Conservation (phyloP, 495 filamentous ascomycete genomes). For the Podospora bellae-mahoneyi region DNA sequence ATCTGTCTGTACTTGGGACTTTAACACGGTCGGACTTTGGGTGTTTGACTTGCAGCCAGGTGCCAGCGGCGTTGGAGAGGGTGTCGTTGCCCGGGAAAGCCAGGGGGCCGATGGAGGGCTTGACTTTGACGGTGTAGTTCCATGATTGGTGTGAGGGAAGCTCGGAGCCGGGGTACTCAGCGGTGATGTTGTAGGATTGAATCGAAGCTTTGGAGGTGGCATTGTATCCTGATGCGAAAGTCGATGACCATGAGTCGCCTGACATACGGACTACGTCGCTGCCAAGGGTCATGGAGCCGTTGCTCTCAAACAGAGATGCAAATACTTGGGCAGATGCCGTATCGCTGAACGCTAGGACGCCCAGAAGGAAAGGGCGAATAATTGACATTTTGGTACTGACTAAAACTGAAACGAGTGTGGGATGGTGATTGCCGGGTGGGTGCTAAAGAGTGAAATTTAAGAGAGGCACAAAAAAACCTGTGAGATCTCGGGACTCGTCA, state of each 20-base stretch:
- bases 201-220: background rate
- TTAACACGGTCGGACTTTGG: background rate
- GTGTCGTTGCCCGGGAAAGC: background rate
- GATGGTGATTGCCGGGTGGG: too few relatives aligned
- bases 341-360: background rate
- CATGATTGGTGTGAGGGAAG: background rate
- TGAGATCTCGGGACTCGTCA: background rate
- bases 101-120: background rate
- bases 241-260: background rate
- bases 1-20: background rate
- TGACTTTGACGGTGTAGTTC: background rate
- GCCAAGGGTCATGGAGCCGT: background rate
- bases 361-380: too few relatives aligned
- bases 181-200: background rate
- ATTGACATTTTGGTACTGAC: too few relatives aligned
- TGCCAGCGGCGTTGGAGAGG: background rate
- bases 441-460: background rate
- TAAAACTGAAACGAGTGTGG: too few relatives aligned
- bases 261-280: background rate
- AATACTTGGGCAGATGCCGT: background rate
- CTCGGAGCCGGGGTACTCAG: background rate
- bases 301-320: background rate
- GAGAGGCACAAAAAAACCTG: background rate
- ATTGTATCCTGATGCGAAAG: background rate
- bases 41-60: background rate